Conservation (phyloP, 805 yeast genomes). For the Candida germanica region DNA sequence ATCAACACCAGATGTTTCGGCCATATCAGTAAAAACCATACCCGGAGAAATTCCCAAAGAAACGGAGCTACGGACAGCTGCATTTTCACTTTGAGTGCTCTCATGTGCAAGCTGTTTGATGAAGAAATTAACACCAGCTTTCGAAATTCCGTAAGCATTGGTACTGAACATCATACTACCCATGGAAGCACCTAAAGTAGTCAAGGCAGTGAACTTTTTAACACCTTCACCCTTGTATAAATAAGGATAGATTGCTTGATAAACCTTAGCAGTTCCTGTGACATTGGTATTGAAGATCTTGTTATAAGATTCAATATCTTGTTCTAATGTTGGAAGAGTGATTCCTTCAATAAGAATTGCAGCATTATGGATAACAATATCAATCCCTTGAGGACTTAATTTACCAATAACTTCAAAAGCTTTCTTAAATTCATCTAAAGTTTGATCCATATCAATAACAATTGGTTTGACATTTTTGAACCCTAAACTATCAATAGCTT, state of each 20-base stretch:
- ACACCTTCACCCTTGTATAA: slow-evolving; percentile 2
- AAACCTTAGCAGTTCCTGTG: slow-evolving; percentile 1
- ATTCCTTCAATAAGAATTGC: slow-evolving; percentile 13
- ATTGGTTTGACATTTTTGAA: slow-evolving; percentile 3
- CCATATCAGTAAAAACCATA: slow-evolving; percentile 35
- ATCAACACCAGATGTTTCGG: too few species aligned
- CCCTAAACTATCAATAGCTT: slow-evolving; percentile 1
- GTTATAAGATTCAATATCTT: slow-evolving; percentile 1
- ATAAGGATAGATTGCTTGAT: slow-evolving; percentile 5
- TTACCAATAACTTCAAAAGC: slow-evolving; percentile 16
- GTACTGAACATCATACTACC: slow-evolving; percentile 18
- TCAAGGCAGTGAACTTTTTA: slow-evolving; percentile 12
- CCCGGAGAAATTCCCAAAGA: slow-evolving; percentile 39
- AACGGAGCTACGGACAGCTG: slow-evolving; percentile 17
- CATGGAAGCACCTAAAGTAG: slow-evolving; percentile 19
- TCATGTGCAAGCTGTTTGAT: slow-evolving; percentile 21
- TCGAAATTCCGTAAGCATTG: slow-evolving; percentile 29
- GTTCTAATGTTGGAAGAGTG: background rate
- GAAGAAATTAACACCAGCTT: slow-evolving; percentile 32
- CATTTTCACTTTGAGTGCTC: background rate
- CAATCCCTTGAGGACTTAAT: too few species aligned
- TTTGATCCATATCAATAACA: slow-evolving; percentile 7
- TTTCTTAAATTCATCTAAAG: slow-evolving; percentile 8
- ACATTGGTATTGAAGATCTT: slow-evolving; percentile 1
- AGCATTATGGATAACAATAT: slow-evolving; percentile 33